A percentile compares a stretch with the other conserved stretches of the same genome.
Conservation (phyloP, 176 grass and related monocot species). For the Musa acuminata region DNA sequence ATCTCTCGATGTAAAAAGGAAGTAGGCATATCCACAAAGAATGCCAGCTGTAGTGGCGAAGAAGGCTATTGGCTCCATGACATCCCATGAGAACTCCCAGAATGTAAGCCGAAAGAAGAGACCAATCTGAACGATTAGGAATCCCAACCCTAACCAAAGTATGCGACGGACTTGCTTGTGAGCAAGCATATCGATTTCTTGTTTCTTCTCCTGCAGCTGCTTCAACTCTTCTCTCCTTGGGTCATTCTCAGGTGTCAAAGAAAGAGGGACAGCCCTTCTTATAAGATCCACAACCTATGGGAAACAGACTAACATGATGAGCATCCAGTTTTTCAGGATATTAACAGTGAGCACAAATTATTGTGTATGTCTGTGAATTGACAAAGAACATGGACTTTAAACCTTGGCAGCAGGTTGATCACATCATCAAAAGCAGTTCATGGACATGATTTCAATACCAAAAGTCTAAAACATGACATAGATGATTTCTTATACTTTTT, state of each 20-base stretch:
- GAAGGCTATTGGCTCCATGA: conserved; percentile 97
- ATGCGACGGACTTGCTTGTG: conserved; percentile 87
- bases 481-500: too few relatives aligned
- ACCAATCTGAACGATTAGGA: conserved; percentile 63
- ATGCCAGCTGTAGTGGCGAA: conserved; percentile 69
- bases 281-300: conserved; percentile 80
- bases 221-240: conserved; percentile 82
- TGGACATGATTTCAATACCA: too few relatives aligned
- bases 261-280: conserved; percentile 64
- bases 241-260: conserved; percentile 52
- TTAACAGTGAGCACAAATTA: too few relatives aligned
- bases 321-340: background rate
- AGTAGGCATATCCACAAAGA: conserved; percentile 71
- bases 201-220: conserved; percentile 50
- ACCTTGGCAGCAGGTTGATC: too few relatives aligned
- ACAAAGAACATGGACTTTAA: too few relatives aligned
- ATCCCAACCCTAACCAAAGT: conserved; percentile 75
- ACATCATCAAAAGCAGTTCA: too few relatives aligned
- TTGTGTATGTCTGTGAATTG: too few relatives aligned
- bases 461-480: too few relatives aligned
- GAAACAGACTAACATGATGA: background rate
- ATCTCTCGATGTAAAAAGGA: conserved; percentile 90
- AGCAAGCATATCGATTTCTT: conserved; percentile 68
- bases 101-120: conserved; percentile 94
- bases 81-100: conserved; percentile 99